These are phyloP conservation scores for Kitagawia praeruptora DNA, from an alignment of 129 eudicot genomes.

Conservation along the genomic window DNA sequence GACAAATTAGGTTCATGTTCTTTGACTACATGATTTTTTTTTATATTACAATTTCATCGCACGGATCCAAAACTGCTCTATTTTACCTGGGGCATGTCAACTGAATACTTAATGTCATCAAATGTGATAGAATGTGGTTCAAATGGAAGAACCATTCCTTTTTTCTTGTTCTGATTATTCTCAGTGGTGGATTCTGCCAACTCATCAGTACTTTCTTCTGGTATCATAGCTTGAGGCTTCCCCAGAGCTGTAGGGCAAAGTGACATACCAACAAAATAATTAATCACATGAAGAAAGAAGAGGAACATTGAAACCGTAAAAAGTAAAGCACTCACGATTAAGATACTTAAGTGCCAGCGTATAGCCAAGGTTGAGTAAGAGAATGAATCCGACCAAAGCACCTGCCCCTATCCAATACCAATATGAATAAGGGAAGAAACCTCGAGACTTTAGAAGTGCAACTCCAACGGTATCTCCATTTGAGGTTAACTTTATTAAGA, in stretches of 20 bases:
- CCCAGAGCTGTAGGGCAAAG: slow-evolving; percentile 36
- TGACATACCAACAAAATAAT: not conserved
- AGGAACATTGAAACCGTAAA: not conserved
- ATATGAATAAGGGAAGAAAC: slow-evolving; percentile 40
- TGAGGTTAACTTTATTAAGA: slow-evolving; percentile 10
- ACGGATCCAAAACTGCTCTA: not conserved
- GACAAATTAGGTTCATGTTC: not conserved
- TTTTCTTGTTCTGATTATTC: slow-evolving; percentile 28
- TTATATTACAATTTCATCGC: slow-evolving; percentile 29
- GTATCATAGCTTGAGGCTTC: slow-evolving; percentile 35
- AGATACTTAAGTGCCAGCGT: slow-evolving; percentile 37
- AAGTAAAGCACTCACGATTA: slow-evolving; percentile 37
- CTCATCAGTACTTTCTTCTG: slow-evolving; percentile 12
- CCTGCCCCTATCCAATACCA: slow-evolving; percentile 77
- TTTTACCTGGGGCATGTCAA: slow-evolving; percentile 75
- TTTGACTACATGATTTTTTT: not conserved
- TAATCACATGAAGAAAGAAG: not conserved
- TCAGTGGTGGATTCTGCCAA: slow-evolving; percentile 16
- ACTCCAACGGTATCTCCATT: slow-evolving; percentile 36
- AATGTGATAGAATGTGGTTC: slow-evolving; percentile 72
- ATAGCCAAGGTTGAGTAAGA: slow-evolving; percentile 43
- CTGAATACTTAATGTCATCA: slow-evolving; percentile 60
- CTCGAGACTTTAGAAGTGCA: slow-evolving; percentile 30
- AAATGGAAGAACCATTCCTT: slow-evolving; percentile 92
- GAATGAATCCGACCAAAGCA: slow-evolving; percentile 45